Base-by-base conservation (phyloP, 225 moss, liverwort and hornwort genomes). In the Asterella californica region DNA sequence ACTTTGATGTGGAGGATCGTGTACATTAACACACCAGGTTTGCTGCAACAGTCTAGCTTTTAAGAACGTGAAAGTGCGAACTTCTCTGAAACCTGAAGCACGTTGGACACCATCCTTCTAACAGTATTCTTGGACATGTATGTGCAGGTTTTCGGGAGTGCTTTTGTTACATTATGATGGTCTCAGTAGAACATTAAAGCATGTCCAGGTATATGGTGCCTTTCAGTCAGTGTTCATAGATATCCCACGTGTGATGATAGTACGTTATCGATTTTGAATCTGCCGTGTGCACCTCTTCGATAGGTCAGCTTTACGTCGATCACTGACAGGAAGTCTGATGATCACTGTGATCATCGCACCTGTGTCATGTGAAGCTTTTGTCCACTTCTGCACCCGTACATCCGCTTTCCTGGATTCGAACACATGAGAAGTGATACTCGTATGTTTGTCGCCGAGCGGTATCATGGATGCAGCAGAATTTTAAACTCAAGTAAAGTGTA, bases 101-200 rank as follows among this genome's bases (percentile, higher is more conserved):
- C 17, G 21, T 71, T 17, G 27, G 70, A 71, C 0, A 42, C 5
- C 42, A 10, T 71, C 34, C 46, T 27, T 32, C 71, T 6, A 22
- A 46, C 46, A 25, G 14, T 27, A 12, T 36, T 38, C 27, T 15
- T 30, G 70, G 18, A 25, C 38, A 55, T 22, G 18, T 72, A 29
- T 59, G 76, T 78, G 83, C 90, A 99, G 97, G 82, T 93, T 90
- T 66, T 89, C 92, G 63, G 95, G 99, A 83, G 91, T 99, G 49
- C 81, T 99, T 78, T 83, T 99, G 64, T 87, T 99, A 74, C 81
- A 83, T 79, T 99, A 91, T 79, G 89, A 92, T 80, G 59, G 77
- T 68, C 15, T 71, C 63, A 70, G 79, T 78, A 91, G 85, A 84
- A 89, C 82, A 83, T 84, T 95, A 63, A 86, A 83, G 74, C 83